phyloP scores from a whole-genome alignment of 768 basidiomycete species.

The Lentinula guzmanii region DNA sequence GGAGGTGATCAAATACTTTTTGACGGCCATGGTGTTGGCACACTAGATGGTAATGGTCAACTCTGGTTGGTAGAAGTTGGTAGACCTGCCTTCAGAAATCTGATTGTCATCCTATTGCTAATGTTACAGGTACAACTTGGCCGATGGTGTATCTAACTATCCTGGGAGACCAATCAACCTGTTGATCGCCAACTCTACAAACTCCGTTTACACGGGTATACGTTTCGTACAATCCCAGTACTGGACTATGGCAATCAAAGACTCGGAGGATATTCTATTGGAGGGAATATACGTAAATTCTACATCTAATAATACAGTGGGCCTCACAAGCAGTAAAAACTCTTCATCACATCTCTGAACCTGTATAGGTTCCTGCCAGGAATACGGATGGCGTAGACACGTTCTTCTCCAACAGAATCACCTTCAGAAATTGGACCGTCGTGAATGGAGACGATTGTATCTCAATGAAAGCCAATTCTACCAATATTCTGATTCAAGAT shows the following conservation, averaged over 20 bases:
- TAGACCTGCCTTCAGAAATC: not conserved
- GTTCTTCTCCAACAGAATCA: conserved; percentile 30
- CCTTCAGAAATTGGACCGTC: conserved; percentile 30
- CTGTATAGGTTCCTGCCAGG: conserved; percentile 18
- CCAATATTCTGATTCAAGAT: conserved; percentile 33
- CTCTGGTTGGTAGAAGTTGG: conserved; percentile 21
- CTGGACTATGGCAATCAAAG: conserved; percentile 32
- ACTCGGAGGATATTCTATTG: conserved; percentile 27
- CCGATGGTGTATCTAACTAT: conserved; percentile 29
- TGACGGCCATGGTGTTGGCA: conserved; percentile 26
- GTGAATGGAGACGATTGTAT: conserved; percentile 33
- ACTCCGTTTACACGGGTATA: conserved; percentile 27
- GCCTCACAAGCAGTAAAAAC: not conserved
- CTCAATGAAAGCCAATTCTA: conserved; percentile 33
- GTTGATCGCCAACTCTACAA: conserved; percentile 27
- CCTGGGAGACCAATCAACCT: conserved; percentile 30
- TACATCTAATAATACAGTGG: conserved; percentile 25
- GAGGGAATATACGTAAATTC: conserved; percentile 34
- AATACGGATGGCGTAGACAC: conserved; percentile 35
- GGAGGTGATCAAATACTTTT: conserved; percentile 24
- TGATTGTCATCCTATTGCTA: not conserved
- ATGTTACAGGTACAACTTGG: conserved; percentile 26
- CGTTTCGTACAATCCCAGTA: conserved; percentile 35
- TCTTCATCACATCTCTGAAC: not conserved
- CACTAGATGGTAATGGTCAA: conserved; percentile 36